Percentiles rank a stretch among this genome's conserved stretches.
Conservation (phyloP, 495 filamentous ascomycete species). For the Hypoxylon subgilvum region DNA sequence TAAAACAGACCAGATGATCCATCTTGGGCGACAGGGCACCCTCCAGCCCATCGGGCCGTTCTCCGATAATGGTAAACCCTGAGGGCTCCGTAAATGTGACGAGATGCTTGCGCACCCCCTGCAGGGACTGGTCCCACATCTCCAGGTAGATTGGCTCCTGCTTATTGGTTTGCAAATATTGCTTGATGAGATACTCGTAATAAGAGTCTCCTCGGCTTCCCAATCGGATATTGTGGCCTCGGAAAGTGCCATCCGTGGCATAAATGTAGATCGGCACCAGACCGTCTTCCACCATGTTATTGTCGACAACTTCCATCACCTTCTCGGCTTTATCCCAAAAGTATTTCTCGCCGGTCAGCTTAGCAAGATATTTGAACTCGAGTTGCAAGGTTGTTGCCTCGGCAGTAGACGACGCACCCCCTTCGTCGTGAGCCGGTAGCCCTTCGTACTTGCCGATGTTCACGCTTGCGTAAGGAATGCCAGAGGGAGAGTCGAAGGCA, state of each 20-base stretch:
- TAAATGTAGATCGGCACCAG: conserved; percentile 90
- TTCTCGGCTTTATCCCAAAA: conserved; percentile 92
- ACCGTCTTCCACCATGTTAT: conserved; percentile 76
- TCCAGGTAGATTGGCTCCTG: conserved; percentile 85
- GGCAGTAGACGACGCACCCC: conserved; percentile 90
- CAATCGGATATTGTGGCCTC: conserved; percentile 83
- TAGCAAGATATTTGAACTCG: conserved; percentile 96
- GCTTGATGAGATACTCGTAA: conserved; percentile 97
- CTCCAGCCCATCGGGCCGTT: conserved; percentile 77
- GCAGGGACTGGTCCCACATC: conserved; percentile 88
- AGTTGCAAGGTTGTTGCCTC: conserved; percentile 92
- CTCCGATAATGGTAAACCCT: conserved; percentile 82
- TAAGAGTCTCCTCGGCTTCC: conserved; percentile 95
- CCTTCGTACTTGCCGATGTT: conserved; percentile 79
- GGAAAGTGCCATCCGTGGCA: conserved; percentile 77
- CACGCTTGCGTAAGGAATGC: conserved; percentile 88
- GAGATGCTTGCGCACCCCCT: conserved; percentile 87
- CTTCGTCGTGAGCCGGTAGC: conserved; percentile 78
- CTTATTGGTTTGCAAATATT: conserved; percentile 89
- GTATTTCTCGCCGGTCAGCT: conserved; percentile 87
- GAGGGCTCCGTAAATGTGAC: conserved; percentile 83
- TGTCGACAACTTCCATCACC: conserved; percentile 87
- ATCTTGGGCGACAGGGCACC: conserved; percentile 79
- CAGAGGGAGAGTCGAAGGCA: conserved; percentile 84
- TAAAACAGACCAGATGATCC: conserved; percentile 98